Evolutionary conservation across 2,329 filamentous ascomycete species (phyloP).

Genomic region (Fusarium odoratissimum): DNA sequence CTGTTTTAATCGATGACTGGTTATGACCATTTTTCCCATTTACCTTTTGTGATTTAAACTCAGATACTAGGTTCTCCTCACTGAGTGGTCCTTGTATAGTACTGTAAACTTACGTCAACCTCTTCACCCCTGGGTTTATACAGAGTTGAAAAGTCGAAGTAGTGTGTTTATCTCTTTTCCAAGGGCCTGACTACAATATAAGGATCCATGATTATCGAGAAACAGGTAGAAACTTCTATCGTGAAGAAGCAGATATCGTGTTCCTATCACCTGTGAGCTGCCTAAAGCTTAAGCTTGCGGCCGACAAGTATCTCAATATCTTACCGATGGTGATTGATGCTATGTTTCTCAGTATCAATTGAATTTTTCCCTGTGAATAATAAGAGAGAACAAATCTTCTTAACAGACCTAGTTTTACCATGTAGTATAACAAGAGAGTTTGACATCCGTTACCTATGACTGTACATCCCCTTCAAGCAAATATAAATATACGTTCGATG

Average conservation of each 20-base stretch:
- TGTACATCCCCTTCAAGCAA: neutral
- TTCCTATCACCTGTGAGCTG: neutral
- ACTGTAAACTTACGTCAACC: neutral
- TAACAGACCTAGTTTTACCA: neutral
- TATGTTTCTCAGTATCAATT: neutral
- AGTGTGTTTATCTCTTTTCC: neutral
- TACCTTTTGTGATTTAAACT: neutral
- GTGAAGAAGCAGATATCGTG: too few species aligned
- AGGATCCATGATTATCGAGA: neutral
- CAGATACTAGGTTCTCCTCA: neutral
- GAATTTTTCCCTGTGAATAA: neutral
- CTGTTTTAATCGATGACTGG: conserved; percentile 38
- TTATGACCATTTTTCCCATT: conserved; percentile 19
- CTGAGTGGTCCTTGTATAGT: neutral
- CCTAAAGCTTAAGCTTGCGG: neutral
- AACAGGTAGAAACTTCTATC: neutral
- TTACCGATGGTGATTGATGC: neutral
- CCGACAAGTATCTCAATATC: neutral
- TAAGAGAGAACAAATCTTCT: neutral
- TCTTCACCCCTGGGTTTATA: neutral
- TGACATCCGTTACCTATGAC: neutral
- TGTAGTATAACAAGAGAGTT: neutral
- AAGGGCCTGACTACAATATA: neutral
- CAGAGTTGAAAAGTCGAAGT: neutral
- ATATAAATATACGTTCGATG: neutral